Evolutionary conservation across 2,329 filamentous ascomycete genomes (phyloP).

Genomic region (Botrytis porri): DNA sequence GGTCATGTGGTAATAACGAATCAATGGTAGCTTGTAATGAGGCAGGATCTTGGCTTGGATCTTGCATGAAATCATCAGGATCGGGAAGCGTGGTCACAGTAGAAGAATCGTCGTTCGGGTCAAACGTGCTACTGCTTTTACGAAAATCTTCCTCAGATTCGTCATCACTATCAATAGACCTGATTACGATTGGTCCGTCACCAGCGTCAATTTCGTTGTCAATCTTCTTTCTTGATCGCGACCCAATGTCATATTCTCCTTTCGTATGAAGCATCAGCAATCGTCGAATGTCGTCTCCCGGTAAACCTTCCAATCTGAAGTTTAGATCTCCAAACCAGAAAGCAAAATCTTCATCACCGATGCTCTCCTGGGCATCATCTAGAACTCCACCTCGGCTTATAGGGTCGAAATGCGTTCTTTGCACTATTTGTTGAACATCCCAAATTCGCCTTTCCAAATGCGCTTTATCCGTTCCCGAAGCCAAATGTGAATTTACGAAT

Average conservation of each 20-base stretch:
- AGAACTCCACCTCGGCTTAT: constrained; percentile 63
- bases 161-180: constrained; percentile 45
- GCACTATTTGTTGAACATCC: constrained; percentile 75
- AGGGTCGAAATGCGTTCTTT: constrained; percentile 74
- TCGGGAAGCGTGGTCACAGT: constrained; percentile 48
- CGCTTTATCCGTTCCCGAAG: constrained; percentile 76
- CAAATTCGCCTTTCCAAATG: constrained; percentile 82
- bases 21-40: constrained; percentile 86
- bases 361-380: constrained; percentile 62
- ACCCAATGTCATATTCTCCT: constrained; percentile 67
- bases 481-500: constrained; percentile 88
- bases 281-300: constrained; percentile 84
- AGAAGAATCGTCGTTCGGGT: constrained; percentile 41
- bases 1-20: constrained; percentile 85
- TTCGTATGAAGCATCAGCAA: constrained; percentile 78
- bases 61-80: constrained; percentile 63
- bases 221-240: constrained; percentile 37
- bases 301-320: constrained; percentile 83
- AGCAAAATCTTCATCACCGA: constrained; percentile 88
- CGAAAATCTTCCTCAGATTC: constrained; percentile 39
- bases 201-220: constrained; percentile 43
- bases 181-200: constrained; percentile 50
- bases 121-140: constrained; percentile 29
- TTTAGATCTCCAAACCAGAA: constrained; percentile 98
- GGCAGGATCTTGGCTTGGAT: constrained; percentile 72